Evolutionary conservation across 2,329 filamentous ascomycete genomes (phyloP).

Genomic region (Metarhizium brunneum): DNA sequence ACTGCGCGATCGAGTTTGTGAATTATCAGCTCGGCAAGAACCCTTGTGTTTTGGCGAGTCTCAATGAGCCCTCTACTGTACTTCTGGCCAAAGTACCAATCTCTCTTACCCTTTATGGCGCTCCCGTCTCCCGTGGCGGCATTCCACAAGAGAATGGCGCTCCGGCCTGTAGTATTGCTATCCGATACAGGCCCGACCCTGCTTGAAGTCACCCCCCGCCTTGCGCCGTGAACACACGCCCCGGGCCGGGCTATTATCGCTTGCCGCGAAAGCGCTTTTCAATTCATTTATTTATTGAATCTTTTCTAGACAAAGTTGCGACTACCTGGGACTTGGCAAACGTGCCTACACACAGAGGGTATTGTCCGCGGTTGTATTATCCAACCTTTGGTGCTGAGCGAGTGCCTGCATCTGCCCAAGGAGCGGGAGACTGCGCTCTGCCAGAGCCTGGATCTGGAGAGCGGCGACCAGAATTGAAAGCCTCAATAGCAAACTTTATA

Average conservation of each 20-base stretch:
- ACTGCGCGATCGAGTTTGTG: conserved; percentile 5
- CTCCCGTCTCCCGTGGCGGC: background rate
- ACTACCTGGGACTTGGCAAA: background rate
- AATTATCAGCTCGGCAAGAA: background rate
- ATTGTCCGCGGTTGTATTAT: background rate
- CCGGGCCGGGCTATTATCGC: background rate
- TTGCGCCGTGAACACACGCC: background rate
- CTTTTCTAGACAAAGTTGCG: no score
- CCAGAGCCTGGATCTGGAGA: no score
- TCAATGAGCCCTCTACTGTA: background rate
- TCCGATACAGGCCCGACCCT: background rate
- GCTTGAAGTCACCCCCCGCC: conserved; percentile 1
- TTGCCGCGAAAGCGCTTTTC: background rate
- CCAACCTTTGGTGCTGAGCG: background rate
- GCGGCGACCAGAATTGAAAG: background rate
- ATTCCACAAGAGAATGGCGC: background rate
- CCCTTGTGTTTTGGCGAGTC: conserved; percentile 1
- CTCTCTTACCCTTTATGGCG: conserved; percentile 2
- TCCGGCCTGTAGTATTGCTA: background rate
- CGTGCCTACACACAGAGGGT: background rate
- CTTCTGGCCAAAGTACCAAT: conserved; percentile 1
- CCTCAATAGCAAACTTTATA: background rate
- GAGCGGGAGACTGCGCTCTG: background rate
- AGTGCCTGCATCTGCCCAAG: background rate
- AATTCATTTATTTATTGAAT: background rate